A percentile compares a stretch with the other conserved stretches of the same genome.
phyloP scores from a whole-genome alignment of 768 basidiomycete species.

The Gelatoporia subvermispora region DNA sequence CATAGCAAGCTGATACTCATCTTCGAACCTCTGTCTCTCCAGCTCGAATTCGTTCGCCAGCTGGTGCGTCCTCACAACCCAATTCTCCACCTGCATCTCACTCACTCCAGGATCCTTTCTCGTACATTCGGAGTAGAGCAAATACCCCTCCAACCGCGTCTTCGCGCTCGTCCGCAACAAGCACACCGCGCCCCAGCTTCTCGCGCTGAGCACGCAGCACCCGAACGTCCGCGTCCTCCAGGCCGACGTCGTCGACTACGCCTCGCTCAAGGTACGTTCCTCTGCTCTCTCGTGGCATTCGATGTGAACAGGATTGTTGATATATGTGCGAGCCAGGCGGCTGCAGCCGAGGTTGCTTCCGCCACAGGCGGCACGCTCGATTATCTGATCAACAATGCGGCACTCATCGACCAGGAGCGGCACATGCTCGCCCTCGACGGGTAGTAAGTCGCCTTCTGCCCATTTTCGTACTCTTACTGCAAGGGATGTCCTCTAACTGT shows the following conservation, averaged over 20 bases:
- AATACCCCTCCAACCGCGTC: constrained; percentile 11
- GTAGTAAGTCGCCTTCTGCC: constrained; percentile 19
- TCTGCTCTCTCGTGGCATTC: no score
- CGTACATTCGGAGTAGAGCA: constrained; percentile 1
- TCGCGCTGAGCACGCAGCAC: neutral
- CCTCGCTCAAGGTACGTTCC: constrained; percentile 27
- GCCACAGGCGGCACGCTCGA: constrained; percentile 25
- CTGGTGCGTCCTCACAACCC: constrained; percentile 5
- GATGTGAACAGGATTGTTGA: neutral
- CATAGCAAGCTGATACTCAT: no score
- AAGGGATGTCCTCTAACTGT: neutral
- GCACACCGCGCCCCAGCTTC: constrained; percentile 5
- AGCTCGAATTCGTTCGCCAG: constrained; percentile 19
- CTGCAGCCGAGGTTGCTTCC: constrained; percentile 17
- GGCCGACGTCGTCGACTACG: constrained; percentile 30
- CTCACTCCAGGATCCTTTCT: neutral
- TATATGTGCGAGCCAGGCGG: neutral
- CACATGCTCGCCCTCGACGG: constrained; percentile 12
- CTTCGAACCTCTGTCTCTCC: neutral
- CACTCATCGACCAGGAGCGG: neutral
- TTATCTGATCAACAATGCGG: constrained; percentile 29
- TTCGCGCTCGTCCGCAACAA: constrained; percentile 20
- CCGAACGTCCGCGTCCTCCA: constrained; percentile 30
- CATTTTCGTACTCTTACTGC: no score
- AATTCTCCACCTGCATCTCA: neutral